Evolutionary conservation across 345 rosid genomes (phyloP), one percentile per base, ranked within the genome.

Genomic region (Eucalyptus pumila): DNA sequence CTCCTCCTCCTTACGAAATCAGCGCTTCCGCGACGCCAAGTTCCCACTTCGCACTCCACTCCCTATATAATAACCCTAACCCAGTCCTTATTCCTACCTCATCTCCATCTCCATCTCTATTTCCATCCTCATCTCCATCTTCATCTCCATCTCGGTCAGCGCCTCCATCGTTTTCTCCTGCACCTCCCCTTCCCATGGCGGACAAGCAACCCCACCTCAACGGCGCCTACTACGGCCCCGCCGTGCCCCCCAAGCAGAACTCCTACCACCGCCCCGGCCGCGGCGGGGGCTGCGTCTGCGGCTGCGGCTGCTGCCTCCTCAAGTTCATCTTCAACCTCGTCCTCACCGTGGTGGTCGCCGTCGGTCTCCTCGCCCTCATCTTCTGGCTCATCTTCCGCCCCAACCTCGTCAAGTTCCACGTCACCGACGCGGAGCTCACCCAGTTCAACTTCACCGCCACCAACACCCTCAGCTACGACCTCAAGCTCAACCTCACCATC

Each of bases 311-410:
- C 88, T 89, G 92, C 92, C 72, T 91, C 89, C 50, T 91, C 62
- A 80, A 49, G 88, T 49, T 91, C 90, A 44, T 91, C 80, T 24
- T 89, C 58, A 30, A 89, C 80, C 42, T 91, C 42, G 14, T 91
- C 87, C 4, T 91, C 54, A 72, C 92, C 87, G 80, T 87, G 80
- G 90, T 56, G 34, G 47, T 91, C 87, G 11, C 87, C 86, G 48
- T 90, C 40, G 93, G 93, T 86, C 76, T 92, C 23, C 91, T 91
- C 58, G 48, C 80, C 87, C 62, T 93, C 76, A 11, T 93, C 51
- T 88, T 93, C 93, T 93, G 94, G 94, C 92, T 93, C 87, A 48
- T 93, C 51, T 87, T 93, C 88, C 93, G 92, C 34, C 94, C 94
- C 89, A 91, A 89, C 91, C 87, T 62, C 87, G 89, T 93, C 89